Conservation (phyloP, 495 filamentous ascomycete genomes). For the Viridothelium virens region DNA sequence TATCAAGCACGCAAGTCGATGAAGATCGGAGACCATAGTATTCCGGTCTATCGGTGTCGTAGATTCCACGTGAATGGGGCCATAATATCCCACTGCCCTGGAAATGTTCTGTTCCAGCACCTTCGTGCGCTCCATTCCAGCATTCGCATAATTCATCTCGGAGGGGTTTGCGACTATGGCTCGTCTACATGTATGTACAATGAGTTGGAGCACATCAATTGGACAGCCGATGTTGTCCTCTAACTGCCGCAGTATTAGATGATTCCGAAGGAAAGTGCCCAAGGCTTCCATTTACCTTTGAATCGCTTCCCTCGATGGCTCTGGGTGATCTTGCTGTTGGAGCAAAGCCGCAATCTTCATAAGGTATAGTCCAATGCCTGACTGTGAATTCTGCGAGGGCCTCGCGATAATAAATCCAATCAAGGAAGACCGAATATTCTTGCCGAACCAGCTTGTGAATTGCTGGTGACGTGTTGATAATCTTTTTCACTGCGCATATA, state of each 20-base stretch:
- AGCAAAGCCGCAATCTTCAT: conserved; percentile 23
- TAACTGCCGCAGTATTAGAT: conserved; percentile 18
- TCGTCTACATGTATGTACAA: conserved; percentile 23
- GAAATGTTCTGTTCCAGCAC: conserved; percentile 22
- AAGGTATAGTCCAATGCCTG: conserved; percentile 21
- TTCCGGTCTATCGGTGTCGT: conserved; percentile 16
- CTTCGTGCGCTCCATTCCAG: conserved; percentile 11
- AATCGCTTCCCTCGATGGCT: conserved; percentile 17
- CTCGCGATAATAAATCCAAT: conserved; percentile 28
- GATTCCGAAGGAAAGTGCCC: conserved; percentile 11
- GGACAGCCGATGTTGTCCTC: conserved; percentile 23
- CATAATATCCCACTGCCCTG: conserved; percentile 19
- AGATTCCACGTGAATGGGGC: conserved; percentile 14
- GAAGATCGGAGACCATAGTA: conserved; percentile 24
- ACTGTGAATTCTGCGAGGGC: conserved; percentile 24
- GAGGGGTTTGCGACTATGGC: conserved; percentile 15
- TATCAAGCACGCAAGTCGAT: conserved; percentile 24
- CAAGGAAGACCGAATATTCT: conserved; percentile 25
- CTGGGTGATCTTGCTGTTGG: conserved; percentile 22
- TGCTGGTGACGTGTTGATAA: conserved; percentile 26
- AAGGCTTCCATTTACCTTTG: conserved; percentile 16
- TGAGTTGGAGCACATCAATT: conserved; percentile 21
- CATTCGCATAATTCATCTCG: conserved; percentile 14
- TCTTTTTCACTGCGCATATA: conserved; percentile 25
- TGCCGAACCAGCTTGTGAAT: conserved; percentile 22